Base-by-base conservation (phyloP, 1,139 yeast species). In the Pichia sp. region DNA sequence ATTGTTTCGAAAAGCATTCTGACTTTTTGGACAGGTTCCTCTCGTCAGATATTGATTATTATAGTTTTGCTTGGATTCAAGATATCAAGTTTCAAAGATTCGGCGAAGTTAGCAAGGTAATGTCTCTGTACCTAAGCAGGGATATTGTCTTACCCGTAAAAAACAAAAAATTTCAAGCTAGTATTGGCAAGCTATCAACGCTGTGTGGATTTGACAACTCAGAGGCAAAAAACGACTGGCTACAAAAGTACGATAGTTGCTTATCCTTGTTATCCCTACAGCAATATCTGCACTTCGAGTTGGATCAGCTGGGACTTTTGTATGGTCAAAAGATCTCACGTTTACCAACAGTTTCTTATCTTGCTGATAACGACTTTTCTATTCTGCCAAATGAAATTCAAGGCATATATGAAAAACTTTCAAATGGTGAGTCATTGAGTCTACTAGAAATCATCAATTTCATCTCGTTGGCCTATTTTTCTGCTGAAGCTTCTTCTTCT, bases 1-100 rank as follows among this genome's bases (percentile, higher is more conserved):
- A 76, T 18, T 80, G 78, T 36, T 85, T 85, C 63, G 79, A 82
- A 12, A 74, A 78, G 41, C 79, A 81, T 59, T 72, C 76, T 40
- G 66, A 69, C 3, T 78, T 71, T 59, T 69, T 88, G 52, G 72
- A 76, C 31, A 67, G 69, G 56, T 90, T 82, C 62, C 78, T 89
- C 54, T 12, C 36, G 2, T 73, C 74, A 37, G 72, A 76, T 40
- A 41, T 48, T 4, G 65, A 73, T 6, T 79, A 82, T 48, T 78
- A 80, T 3, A 70, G 75, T 43, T 76, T 88, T 45, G 76, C 90
- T 0, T 90, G 97, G 97, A 83, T 89, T 39, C 76, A 81, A 54
- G 79, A 85, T 53, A 66, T 88, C 19, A 64, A 43, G 36, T 31
- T 12, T 5, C 26, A 41, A 13, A 49, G 40, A 22, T 45, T 44